Conservation (phyloP, 2,329 filamentous ascomycete genomes). For the Botrytis tulipae region DNA sequence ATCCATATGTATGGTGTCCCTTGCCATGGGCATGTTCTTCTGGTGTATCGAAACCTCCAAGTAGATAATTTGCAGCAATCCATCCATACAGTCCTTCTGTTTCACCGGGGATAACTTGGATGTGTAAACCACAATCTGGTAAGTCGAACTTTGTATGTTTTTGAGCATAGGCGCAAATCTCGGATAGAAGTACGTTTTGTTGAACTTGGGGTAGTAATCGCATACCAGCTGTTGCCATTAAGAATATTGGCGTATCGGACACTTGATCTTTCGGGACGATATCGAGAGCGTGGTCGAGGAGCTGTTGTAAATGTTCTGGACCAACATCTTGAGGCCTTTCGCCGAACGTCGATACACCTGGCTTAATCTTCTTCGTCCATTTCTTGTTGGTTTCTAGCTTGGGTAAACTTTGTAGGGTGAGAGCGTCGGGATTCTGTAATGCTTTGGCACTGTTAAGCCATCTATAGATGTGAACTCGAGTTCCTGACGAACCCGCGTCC, state of each 20-base stretch:
- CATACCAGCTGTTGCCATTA: conserved; percentile 96
- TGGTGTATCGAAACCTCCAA: conserved; percentile 84
- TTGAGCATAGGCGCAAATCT: conserved; percentile 80
- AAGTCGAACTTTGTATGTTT: conserved; percentile 76
- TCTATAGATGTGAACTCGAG: conserved; percentile 88
- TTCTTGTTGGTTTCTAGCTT: conserved; percentile 78
- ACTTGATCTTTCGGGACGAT: conserved; percentile 75
- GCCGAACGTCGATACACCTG: conserved; percentile 89
- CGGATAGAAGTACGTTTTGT: conserved; percentile 68
- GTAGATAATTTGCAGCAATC: conserved; percentile 93
- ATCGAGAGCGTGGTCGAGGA: conserved; percentile 78
- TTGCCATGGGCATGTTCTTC: conserved; percentile 77
- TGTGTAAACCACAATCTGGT: conserved; percentile 84
- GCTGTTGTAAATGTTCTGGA: conserved; percentile 72
- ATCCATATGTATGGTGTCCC: conserved; percentile 90
- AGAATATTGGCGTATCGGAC: conserved; percentile 83
- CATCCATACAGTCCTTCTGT: conserved; percentile 96
- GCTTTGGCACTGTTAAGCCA: conserved; percentile 79
- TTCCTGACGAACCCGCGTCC: conserved; percentile 96
- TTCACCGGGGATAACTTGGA: conserved; percentile 93
- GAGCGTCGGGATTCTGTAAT: conserved; percentile 55
- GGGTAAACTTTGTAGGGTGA: conserved; percentile 68
- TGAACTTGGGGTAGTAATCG: conserved; percentile 74
- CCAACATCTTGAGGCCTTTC: conserved; percentile 74
- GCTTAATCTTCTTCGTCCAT: conserved; percentile 92